Percentiles rank a stretch among this genome's conserved stretches.
Evolutionary conservation across 352 stramenopile species (phyloP).

Genomic region (Phytophthora pistaciae): DNA sequence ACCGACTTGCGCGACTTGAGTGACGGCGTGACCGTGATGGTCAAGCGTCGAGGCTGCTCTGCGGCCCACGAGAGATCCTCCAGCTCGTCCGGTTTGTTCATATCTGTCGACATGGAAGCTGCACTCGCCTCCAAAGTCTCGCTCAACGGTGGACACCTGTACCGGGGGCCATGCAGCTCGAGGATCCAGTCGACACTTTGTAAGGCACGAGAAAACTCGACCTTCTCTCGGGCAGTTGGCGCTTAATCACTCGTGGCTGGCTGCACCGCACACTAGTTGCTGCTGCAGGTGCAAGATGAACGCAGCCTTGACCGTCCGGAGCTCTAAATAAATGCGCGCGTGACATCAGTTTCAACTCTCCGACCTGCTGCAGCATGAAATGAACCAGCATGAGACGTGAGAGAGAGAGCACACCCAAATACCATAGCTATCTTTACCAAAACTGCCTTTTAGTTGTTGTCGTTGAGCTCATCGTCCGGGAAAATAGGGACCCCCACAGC

Average conservation of each 20-base stretch:
- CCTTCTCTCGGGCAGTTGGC: slow-evolving; percentile 6
- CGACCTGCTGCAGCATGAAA: too few species aligned
- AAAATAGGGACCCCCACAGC: slow-evolving; percentile 27
- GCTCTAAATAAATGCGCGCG: slow-evolving; percentile 25
- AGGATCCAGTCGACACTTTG: slow-evolving; percentile 7
- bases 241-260: not conserved
- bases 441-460: slow-evolving; percentile 3
- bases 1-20: slow-evolving; percentile 30
- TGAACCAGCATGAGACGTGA: not conserved
- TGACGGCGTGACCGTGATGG: slow-evolving; percentile 30
- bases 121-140: not conserved
- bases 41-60: slow-evolving; percentile 30
- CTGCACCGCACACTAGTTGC: too few species aligned
- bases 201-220: not conserved
- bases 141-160: not conserved
- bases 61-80: slow-evolving; percentile 20
- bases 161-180: slow-evolving; percentile 30
- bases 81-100: not conserved
- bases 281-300: not conserved
- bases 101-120: slow-evolving; percentile 9
- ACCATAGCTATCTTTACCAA: slow-evolving; percentile 10
- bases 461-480: slow-evolving; percentile 20
- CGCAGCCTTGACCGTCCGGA: not conserved
- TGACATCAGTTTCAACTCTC: slow-evolving; percentile 35
- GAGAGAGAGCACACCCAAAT: not conserved